Percentiles rank a stretch among this genome's conserved stretches.
phyloP scores from a whole-genome alignment of 2,329 filamentous ascomycete genomes.

The Aspergillus ibericus region DNA sequence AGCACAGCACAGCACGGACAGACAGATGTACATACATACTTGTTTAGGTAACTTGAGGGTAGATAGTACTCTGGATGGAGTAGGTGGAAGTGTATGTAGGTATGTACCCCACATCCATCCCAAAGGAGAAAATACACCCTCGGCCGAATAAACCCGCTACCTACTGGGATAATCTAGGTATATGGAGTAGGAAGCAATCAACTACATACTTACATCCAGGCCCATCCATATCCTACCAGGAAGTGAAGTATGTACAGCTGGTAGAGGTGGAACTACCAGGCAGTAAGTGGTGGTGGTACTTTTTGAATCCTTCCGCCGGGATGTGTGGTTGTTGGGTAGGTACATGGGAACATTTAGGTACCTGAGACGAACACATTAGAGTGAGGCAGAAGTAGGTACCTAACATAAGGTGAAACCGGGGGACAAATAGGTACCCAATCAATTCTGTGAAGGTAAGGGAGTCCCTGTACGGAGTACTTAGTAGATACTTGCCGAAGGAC shows the following conservation, averaged over 20 bases:
- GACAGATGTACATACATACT: neutral
- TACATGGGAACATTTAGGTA: neutral
- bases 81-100: neutral
- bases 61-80: too few species aligned
- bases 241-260: too few species aligned
- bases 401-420: neutral
- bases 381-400: conserved; percentile 2
- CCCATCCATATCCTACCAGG: neutral
- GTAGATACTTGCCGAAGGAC: neutral
- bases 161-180: neutral
- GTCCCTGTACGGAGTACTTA: neutral
- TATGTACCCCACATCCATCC: neutral
- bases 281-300: neutral
- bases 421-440: neutral
- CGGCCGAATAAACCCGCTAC: neutral
- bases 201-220: neutral
- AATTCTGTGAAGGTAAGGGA: neutral
- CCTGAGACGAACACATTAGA: neutral
- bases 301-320: neutral
- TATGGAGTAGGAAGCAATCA: neutral
- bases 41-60: too few species aligned
- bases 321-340: neutral
- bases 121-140: neutral
- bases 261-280: neutral
- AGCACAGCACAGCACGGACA: neutral